These are phyloP conservation scores for Tolypocladium sp. DNA, from an alignment of 2,329 filamentous ascomycete species.

Conservation along the genomic window DNA sequence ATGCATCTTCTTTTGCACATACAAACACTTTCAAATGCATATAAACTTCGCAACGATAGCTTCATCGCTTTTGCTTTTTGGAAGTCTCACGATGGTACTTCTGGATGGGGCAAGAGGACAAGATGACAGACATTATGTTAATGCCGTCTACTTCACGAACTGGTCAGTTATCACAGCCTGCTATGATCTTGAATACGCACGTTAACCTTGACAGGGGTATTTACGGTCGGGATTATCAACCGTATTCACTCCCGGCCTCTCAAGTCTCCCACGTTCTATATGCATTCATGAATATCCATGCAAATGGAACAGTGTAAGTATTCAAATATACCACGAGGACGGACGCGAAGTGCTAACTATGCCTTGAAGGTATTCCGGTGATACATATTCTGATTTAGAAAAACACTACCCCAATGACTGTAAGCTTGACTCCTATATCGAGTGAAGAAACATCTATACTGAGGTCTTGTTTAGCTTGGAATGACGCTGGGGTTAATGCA, in stretches of 20 bases:
- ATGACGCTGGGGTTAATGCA: slow-evolving; percentile 55
- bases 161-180: background rate
- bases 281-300: slow-evolving; percentile 68
- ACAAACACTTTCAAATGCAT: too few relatives aligned
- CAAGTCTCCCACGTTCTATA: slow-evolving; percentile 70
- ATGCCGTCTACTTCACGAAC: background rate
- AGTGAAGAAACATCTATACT: too few relatives aligned
- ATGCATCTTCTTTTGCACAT: too few relatives aligned
- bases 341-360: background rate
- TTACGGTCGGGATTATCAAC: slow-evolving; percentile 47
- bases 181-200: too few relatives aligned
- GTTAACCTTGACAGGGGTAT: too few relatives aligned
- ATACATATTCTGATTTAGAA: slow-evolving; percentile 57
- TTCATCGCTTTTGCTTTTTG: too few relatives aligned
- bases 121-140: background rate
- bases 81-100: too few relatives aligned
- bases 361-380: slow-evolving; percentile 43
- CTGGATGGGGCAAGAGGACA: too few relatives aligned
- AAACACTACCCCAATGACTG: slow-evolving; percentile 62
- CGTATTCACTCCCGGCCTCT: slow-evolving; percentile 57
- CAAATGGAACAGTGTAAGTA: slow-evolving; percentile 61
- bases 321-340: background rate
- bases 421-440: slow-evolving; percentile 12
- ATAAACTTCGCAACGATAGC: too few relatives aligned
- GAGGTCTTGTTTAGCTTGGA: slow-evolving; percentile 20